These are phyloP conservation scores for Colletotrichum theobromicola DNA, from an alignment of 2,329 filamentous ascomycete genomes.

Conservation along the genomic window DNA sequence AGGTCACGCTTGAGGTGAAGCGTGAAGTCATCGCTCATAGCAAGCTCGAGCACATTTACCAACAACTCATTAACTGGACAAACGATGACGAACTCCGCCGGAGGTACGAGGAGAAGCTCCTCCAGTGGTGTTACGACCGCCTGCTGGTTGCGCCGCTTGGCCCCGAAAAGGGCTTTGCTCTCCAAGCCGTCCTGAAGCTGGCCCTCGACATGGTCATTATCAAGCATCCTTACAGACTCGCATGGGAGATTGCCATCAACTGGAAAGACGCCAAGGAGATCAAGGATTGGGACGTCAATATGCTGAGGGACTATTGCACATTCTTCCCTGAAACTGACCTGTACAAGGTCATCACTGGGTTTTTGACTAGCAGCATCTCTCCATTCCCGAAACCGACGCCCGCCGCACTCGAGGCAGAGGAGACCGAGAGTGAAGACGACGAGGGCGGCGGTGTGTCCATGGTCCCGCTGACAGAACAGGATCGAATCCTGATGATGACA, in stretches of 20 bases:
- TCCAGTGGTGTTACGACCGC: slow-evolving; percentile 81
- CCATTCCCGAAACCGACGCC: slow-evolving; percentile 67
- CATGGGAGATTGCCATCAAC: slow-evolving; percentile 90
- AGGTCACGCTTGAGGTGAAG: slow-evolving; percentile 88
- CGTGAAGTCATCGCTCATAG: slow-evolving; percentile 80
- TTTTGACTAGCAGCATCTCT: slow-evolving; percentile 81
- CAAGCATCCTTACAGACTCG: slow-evolving; percentile 85
- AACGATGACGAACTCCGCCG: slow-evolving; percentile 84
- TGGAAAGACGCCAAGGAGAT: slow-evolving; percentile 83
- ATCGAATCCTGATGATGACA: slow-evolving; percentile 81
- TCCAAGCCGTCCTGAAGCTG: slow-evolving; percentile 74
- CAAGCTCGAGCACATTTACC: slow-evolving; percentile 80
- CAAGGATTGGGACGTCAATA: slow-evolving; percentile 75
- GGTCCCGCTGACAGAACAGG: slow-evolving; percentile 72
- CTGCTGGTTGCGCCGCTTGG: slow-evolving; percentile 71
- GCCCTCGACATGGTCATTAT: slow-evolving; percentile 96
- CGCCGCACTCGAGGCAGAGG: slow-evolving; percentile 27
- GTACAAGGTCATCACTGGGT: slow-evolving; percentile 81
- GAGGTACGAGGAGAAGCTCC: slow-evolving; percentile 86
- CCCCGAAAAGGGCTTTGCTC: slow-evolving; percentile 70
- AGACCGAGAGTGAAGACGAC: slow-evolving; percentile 59
- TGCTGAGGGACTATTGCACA: slow-evolving; percentile 80
- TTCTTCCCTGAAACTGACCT: slow-evolving; percentile 88
- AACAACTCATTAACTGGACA: slow-evolving; percentile 87
- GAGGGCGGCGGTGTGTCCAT: slow-evolving; percentile 61